Conservation (phyloP, 805 yeast species). For the Candida alai region DNA sequence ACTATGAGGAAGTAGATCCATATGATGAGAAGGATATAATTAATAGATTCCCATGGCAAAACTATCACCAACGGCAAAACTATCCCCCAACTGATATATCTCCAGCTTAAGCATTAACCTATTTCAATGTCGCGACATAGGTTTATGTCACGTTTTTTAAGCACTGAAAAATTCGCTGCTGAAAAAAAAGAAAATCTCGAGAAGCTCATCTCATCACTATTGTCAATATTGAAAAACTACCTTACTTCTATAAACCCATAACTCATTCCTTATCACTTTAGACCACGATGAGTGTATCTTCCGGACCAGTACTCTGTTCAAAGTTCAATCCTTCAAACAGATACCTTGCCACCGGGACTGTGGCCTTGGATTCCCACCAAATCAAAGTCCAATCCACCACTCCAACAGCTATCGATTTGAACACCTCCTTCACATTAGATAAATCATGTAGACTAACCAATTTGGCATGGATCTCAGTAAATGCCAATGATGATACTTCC, state of each 20-base stretch:
- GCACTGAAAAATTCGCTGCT: neutral
- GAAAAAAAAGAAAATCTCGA: slow-evolving; percentile 4
- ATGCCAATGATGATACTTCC: slow-evolving; percentile 31
- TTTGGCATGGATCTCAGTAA: slow-evolving; percentile 57
- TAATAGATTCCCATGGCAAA: too few relatives aligned
- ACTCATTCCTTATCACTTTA: too few relatives aligned
- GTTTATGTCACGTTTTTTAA: too few relatives aligned
- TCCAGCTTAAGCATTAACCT: too few relatives aligned
- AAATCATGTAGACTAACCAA: slow-evolving; percentile 47
- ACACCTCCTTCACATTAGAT: slow-evolving; percentile 50
- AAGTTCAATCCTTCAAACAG: slow-evolving; percentile 62
- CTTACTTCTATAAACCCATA: too few relatives aligned
- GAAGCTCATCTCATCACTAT: slow-evolving; percentile 13
- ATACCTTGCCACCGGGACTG: slow-evolving; percentile 59
- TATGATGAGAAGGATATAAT: too few relatives aligned
- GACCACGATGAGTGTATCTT: too few relatives aligned
- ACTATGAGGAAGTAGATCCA: too few relatives aligned
- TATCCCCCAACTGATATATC: too few relatives aligned
- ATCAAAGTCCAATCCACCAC: slow-evolving; percentile 56
- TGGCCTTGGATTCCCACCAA: slow-evolving; percentile 69
- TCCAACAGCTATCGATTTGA: slow-evolving; percentile 39
- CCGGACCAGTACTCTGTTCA: slow-evolving; percentile 35
- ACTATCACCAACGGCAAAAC: too few relatives aligned
- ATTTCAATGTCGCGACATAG: too few relatives aligned
- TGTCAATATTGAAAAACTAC: too few relatives aligned